Base-by-base conservation (phyloP, 371 early-diverging fungal species). In the Basidiobolus meristosporus region DNA sequence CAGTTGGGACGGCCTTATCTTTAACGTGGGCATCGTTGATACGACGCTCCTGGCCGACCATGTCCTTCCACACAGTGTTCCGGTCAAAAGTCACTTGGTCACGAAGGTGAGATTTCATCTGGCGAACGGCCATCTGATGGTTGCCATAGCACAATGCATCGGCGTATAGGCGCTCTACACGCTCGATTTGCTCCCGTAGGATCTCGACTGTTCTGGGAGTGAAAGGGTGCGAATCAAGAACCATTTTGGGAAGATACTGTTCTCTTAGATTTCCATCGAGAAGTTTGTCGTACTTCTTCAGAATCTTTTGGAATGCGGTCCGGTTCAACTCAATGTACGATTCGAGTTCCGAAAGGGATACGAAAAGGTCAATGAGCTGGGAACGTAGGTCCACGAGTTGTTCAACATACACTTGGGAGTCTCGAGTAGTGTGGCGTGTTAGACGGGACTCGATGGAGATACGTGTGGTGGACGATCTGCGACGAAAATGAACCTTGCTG, bases 201-300 rank as follows among this genome's bases (percentile, higher is more conserved):
- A 54, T 57, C 19, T 50, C 34, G 23, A 75, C 73, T 12, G 80
- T 70, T 1, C 51, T 44, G 1, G 57, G 40, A 17, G 67, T 57
- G 50, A 82, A 82, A 5, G 78, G 76, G 51, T 81, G 76, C 0
- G 75, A 63, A 7, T 57, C 52, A 9, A 53, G 48, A 14, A 82
- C 76, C 37, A 80, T 60, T 16, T 70, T 63, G 33, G 56, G 68
- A 45, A 62, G 44, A 45, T 62, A 62, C 6, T 34, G 39, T 35
- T 44, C 41, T 35, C 51, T 57, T 10, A 54, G 43, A 16, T 22
- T 28, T 41, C 49, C 43, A 39, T 64, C 56, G 4, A 82, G 77
- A 23, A 82, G 81, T 56, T 93, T 97, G 63, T 97, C 97, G 48
- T 81, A 90, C 59, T 97, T 95, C 56, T 93, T 95, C 15, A 96